These are phyloP conservation scores for Allomyces javanicus DNA, from an alignment of 192 early-diverging fungal genomes.

Conservation along the genomic window DNA sequence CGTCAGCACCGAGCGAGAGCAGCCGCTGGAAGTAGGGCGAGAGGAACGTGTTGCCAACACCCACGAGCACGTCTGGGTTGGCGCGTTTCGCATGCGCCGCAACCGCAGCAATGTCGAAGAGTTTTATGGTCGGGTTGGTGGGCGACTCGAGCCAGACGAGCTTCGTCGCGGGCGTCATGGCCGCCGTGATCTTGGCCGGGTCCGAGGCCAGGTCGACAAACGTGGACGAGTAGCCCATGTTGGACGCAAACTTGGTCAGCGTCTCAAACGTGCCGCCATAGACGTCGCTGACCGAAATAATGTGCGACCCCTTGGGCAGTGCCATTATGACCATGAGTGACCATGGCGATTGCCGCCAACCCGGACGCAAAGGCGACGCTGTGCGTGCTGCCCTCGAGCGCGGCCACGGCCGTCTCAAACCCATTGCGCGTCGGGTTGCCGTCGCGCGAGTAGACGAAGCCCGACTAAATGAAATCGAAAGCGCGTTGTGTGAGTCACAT, in stretches of 20 bases:
- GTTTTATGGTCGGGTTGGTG: slow-evolving; percentile 64
- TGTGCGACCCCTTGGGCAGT: slow-evolving; percentile 45
- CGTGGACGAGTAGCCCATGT: slow-evolving; percentile 41
- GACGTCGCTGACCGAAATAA: slow-evolving; percentile 72
- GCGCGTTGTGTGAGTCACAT: too few species aligned
- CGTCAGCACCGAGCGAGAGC: slow-evolving; percentile 72
- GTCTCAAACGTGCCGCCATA: slow-evolving; percentile 79
- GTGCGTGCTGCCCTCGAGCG: slow-evolving; percentile 75
- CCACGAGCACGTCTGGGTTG: slow-evolving; percentile 32
- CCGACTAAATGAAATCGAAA: slow-evolving; percentile 7
- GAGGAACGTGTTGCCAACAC: slow-evolving; percentile 79
- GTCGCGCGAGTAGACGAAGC: slow-evolving; percentile 62
- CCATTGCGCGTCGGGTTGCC: slow-evolving; percentile 56
- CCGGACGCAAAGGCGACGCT: slow-evolving; percentile 67
- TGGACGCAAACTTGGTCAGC: slow-evolving; percentile 58
- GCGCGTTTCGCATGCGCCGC: slow-evolving; percentile 37
- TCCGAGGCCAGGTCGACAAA: slow-evolving; percentile 53
- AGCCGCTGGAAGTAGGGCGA: slow-evolving; percentile 79
- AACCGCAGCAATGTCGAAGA: slow-evolving; percentile 57
- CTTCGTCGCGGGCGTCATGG: slow-evolving; percentile 50
- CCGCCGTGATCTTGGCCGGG: slow-evolving; percentile 36
- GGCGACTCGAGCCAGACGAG: slow-evolving; percentile 72
- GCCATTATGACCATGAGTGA: slow-evolving; percentile 56
- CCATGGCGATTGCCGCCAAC: slow-evolving; percentile 59
- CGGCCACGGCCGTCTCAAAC: slow-evolving; percentile 72